Percentiles rank a stretch among this genome's conserved stretches.
Conservation (phyloP, 2,329 filamentous ascomycete genomes). For the Calonectria hongkongensis region DNA sequence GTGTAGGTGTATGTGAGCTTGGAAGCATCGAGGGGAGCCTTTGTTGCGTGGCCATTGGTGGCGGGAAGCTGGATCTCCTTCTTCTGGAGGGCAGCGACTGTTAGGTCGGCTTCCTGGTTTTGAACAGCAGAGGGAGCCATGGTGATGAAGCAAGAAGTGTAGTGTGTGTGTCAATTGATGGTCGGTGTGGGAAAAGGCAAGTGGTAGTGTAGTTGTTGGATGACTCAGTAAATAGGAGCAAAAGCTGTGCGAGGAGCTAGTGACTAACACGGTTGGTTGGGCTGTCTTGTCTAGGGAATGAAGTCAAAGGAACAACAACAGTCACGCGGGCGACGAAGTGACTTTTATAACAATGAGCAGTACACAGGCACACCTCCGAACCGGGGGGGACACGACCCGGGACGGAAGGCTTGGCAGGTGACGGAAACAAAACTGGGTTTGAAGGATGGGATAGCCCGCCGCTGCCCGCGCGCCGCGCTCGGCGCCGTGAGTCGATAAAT, state of each 20-base stretch:
- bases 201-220: neutral
- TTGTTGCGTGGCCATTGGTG: constrained; percentile 66
- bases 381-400: constrained; percentile 11
- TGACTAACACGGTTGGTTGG: constrained; percentile 14
- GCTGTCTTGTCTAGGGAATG: constrained; percentile 16
- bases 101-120: constrained; percentile 70
- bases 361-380: neutral
- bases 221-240: constrained; percentile 27
- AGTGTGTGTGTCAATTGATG: constrained; percentile 20
- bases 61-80: constrained; percentile 64
- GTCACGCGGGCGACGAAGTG: constrained; percentile 17
- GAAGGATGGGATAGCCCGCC: constrained; percentile 51
- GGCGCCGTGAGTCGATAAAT: constrained; percentile 47
- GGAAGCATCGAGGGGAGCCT: constrained; percentile 77
- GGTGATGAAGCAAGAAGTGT: constrained; percentile 40
- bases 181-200: neutral
- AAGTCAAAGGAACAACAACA: neutral
- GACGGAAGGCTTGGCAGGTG: constrained; percentile 43
- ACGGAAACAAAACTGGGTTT: constrained; percentile 30
- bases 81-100: constrained; percentile 70
- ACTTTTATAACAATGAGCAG: constrained; percentile 38
- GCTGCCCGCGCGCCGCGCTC: constrained; percentile 53
- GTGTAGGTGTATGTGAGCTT: constrained; percentile 75
- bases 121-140: constrained; percentile 71
- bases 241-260: constrained; percentile 9